Conservation (phyloP, 202 grass and related monocot genomes). For the Panicum hallii region DNA sequence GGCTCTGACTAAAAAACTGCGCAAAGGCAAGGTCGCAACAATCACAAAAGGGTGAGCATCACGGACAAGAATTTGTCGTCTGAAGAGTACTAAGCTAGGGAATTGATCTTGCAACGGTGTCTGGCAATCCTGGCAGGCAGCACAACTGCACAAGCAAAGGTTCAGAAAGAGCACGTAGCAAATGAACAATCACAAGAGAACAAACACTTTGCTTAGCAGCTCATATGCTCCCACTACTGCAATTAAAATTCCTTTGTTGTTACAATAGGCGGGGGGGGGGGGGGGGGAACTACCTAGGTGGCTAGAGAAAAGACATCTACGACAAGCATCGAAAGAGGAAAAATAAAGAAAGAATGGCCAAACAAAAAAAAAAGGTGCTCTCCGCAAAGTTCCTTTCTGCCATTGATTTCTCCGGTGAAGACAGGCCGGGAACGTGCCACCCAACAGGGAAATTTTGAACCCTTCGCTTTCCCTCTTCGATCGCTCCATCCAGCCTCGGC, state of each 20-base stretch:
- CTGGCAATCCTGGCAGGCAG: neutral
- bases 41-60: neutral
- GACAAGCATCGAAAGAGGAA: slow-evolving; percentile 12
- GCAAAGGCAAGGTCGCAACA: neutral
- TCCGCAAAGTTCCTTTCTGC: neutral
- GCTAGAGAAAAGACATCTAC: slow-evolving; percentile 37
- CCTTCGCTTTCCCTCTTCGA: slow-evolving; percentile 45
- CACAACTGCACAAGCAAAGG: neutral
- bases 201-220: neutral
- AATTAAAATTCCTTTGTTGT: neutral
- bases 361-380: neutral
- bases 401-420: slow-evolving; percentile 36
- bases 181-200: neutral
- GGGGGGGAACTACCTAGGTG: neutral
- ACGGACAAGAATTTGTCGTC: slow-evolving; percentile 5
- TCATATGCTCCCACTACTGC: slow-evolving; percentile 11
- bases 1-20: neutral
- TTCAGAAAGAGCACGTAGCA: neutral
- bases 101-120: too few relatives aligned
- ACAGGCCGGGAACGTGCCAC: neutral
- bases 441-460: slow-evolving; percentile 55
- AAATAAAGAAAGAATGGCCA: neutral
- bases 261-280: neutral
- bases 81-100: too few relatives aligned
- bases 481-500: neutral